Evolutionary conservation across 2,329 filamentous ascomycete species (phyloP), one percentile per base, ranked within the genome.

Genomic region (Colletotrichum tropicale): DNA sequence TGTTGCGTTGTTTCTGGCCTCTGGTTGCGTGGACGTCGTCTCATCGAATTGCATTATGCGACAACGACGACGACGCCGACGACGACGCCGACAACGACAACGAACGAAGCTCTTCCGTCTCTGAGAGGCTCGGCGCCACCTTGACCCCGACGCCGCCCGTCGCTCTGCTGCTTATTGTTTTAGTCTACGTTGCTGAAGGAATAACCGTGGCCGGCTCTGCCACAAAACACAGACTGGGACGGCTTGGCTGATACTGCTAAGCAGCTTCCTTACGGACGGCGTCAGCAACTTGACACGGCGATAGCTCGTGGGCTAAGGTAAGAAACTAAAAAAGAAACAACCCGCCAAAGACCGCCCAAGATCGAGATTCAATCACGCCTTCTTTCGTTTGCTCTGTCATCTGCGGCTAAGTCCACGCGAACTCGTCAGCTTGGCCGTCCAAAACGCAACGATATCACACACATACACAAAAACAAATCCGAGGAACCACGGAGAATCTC

Each of bases 241-340:
- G 26, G 21, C 73, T 73, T 73, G 73, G 70, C 73, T 68, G 69
- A 64, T 73, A 60, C 62, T 72, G 16, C 70, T 75, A 67, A 43
- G 32, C 66, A 26, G 38, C 60, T 64, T 36, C 32, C 60, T 24
- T 36, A 15, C 38, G 34, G 21, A 56, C 18, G 55, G 62, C 38
- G 64, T 62, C 28, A 55, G 61, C 55, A 71, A 56, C n/a, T 56
- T 67, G 62, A 64, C 52, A 56, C 69, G 62, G 24, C 38, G 58
- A 70, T 70, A 48, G 58, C 32, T 43, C 18, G 32, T 55, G 30
- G 30, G 30, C 72, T 71, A 64, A 43, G 30, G 55, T 34, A 64
- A 48, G 67, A 43, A 28, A 61, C 55, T 74, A 55, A 38, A 32
- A 38, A 18, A 48, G 21, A 18, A 48, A 12, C 62, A 16, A 28